Base-by-base conservation (phyloP, 805 yeast genomes). In the Candida ficus region DNA sequence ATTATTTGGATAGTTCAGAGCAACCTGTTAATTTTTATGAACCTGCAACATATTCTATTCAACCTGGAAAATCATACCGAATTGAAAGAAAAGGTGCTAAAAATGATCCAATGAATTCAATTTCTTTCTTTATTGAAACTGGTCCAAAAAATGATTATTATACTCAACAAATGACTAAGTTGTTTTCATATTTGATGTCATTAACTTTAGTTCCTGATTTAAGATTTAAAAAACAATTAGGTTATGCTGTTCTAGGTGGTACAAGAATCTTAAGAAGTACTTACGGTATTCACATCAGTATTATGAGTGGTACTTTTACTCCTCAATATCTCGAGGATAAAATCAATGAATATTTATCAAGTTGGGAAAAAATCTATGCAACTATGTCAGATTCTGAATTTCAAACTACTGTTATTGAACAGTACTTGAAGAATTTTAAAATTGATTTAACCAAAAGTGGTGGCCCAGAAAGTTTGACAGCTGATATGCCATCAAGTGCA, bases 231-330 rank as follows among this genome's bases (percentile, higher is more conserved):
- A 70, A 68, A 43, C 83, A 78, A 46, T 56, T 83, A 40, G 90
- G 87, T 0, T 83, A 83, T 53, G 66, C 71, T 5, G 76, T 80
- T 0, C 48, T 71, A n/a, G 74, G 80, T 17, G 88, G 88, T 0
- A 41, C 70, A 20, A 61, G 84, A 43, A 49, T 72, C 1, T 56
- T 76, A 22, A 63, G 78, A 39, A 65, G 68, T 18, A 71, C 80
- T 0, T 57, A 73, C 25, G 91, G 91, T 1, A 44, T 82, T 4
- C 81, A 77, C 49, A 58, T 83, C 10, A 64, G 75, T 1, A 57
- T 80, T 0, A 71, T 79, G 67, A 78, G 87, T 46, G 70, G 73
- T 13, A 61, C 60, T 2, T 64, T 64, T 39, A 42, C 62, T 0
- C 72, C 80, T 2, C 51, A 52, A 1, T 60, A 58, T 9, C 45